A percentile compares a stretch with the other conserved stretches of the same genome.
Conservation (phyloP, 2,329 filamentous ascomycete species). For the Fusarium sp. region DNA sequence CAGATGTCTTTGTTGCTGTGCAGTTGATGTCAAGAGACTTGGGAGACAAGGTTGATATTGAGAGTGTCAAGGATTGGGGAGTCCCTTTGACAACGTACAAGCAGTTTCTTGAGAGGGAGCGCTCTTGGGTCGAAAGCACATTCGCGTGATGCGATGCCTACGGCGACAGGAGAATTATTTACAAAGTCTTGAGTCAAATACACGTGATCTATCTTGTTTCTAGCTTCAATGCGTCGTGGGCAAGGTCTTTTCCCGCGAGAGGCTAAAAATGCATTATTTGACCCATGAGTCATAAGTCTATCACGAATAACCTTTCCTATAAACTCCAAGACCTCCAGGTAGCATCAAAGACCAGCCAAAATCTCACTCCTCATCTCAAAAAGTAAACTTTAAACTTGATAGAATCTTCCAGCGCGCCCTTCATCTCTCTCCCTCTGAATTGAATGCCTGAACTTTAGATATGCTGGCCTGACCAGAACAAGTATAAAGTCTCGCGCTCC, state of each 20-base stretch:
- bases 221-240: background rate
- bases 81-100: background rate
- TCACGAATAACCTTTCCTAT: background rate
- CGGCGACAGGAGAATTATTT: too few species aligned
- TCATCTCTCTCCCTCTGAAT: background rate
- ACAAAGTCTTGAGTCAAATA: background rate
- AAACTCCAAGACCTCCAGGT: rapidly evolving
- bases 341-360: background rate
- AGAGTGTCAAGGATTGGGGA: background rate
- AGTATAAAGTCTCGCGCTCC: background rate
- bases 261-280: background rate
- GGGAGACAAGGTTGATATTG: background rate
- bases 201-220: background rate
- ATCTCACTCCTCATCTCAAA: too few species aligned
- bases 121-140: background rate
- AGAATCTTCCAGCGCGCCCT: background rate
- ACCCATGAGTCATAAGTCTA: background rate
- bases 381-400: rapidly evolving
- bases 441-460: background rate
- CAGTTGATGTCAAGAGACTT: background rate
- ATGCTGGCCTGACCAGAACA: background rate
- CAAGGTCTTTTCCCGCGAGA: too few species aligned
- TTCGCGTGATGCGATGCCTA: background rate
- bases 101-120: background rate
- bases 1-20: background rate